Evolutionary conservation across 768 basidiomycete species (phyloP).

Genomic region (Russula olivacea): DNA sequence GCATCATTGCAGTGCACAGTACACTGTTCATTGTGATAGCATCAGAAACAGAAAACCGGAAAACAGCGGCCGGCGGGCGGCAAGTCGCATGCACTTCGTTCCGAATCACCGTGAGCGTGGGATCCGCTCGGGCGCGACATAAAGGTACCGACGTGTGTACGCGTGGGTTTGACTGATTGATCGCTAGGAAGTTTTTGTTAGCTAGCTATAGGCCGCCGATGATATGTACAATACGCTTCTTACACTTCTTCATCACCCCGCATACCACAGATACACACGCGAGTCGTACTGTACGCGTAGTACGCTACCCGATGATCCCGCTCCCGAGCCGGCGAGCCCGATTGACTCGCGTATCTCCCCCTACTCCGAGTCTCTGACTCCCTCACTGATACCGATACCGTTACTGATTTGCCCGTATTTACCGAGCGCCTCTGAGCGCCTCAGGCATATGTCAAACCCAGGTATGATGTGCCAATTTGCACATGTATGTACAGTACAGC

Average conservation of each 20-base stretch:
- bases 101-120: conserved; percentile 20
- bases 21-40: too few species aligned
- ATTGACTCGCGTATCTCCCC: background rate
- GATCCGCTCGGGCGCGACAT: background rate
- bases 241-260: background rate
- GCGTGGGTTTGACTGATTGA: background rate
- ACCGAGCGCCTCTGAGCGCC: background rate
- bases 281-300: conserved; percentile 7
- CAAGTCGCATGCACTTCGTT: conserved; percentile 2
- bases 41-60: background rate
- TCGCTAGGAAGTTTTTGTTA: conserved; percentile 1
- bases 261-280: conserved; percentile 3
- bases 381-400: background rate
- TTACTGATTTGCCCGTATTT: too few species aligned
- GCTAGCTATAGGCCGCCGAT: conserved; percentile 1
- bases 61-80: background rate
- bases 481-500: too few species aligned
- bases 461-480: too few species aligned
- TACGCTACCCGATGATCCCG: background rate
- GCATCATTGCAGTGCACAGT: background rate
- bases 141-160: background rate
- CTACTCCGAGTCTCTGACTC: background rate
- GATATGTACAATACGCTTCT: background rate
- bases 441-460: background rate
- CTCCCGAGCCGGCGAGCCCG: background rate